phyloP scores from a whole-genome alignment of 2,329 filamentous ascomycete genomes.

The Verticillium nubilum region DNA sequence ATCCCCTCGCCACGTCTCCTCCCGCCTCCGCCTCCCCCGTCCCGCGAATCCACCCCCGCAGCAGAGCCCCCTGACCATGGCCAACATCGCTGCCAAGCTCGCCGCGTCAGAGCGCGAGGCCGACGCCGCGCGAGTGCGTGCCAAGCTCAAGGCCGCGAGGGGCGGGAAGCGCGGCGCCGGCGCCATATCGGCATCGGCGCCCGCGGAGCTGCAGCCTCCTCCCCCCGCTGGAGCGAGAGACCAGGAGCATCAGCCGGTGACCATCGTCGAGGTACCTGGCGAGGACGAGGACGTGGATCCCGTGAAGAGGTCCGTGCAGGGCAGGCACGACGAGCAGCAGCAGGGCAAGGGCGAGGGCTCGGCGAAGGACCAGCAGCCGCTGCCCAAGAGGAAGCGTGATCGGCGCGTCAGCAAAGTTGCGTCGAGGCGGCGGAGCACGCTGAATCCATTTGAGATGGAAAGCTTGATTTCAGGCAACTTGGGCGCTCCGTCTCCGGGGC shows the following conservation, averaged over 20 bases:
- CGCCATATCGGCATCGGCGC: constrained; percentile 13
- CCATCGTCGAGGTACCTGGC: background rate
- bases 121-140: constrained; percentile 56
- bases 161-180: constrained; percentile 19
- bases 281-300: constrained; percentile 28
- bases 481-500: constrained; percentile 2
- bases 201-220: constrained; percentile 10
- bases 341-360: background rate
- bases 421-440: constrained; percentile 64
- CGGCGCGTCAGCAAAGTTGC: constrained; percentile 48
- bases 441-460: constrained; percentile 71
- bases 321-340: constrained; percentile 3
- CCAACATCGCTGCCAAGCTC: constrained; percentile 57
- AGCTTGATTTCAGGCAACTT: constrained; percentile 47
- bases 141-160: constrained; percentile 53
- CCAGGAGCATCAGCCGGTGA: background rate
- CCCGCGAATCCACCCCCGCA: constrained; percentile 33
- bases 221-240: constrained; percentile 7
- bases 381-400: constrained; percentile 43
- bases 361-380: constrained; percentile 12
- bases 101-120: constrained; percentile 60
- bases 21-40: constrained; percentile 28
- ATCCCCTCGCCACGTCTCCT: constrained; percentile 20
- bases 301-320: constrained; percentile 19
- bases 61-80: constrained; percentile 56